Conservation (phyloP, 148 eudicot genomes). For the Gaultheria prostrata region DNA sequence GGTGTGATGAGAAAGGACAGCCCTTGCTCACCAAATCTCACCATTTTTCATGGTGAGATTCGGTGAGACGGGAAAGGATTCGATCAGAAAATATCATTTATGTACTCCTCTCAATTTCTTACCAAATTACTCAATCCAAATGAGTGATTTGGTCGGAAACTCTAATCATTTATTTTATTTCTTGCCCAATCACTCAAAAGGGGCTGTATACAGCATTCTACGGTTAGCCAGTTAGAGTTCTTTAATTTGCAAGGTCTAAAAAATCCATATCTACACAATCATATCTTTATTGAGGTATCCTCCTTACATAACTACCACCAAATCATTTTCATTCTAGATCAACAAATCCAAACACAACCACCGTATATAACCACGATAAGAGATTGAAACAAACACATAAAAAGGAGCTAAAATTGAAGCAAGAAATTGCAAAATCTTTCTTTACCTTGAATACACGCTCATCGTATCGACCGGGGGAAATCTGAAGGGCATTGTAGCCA, state of each 20-base stretch:
- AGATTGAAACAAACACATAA: neutral
- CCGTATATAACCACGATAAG: neutral
- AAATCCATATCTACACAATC: neutral
- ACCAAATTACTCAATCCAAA: neutral
- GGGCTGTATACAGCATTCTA: neutral
- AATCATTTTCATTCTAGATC: neutral
- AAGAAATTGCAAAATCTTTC: neutral
- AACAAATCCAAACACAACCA: neutral
- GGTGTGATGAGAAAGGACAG: neutral
- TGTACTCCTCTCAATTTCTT: neutral
- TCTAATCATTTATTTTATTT: neutral
- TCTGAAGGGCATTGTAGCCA: constrained; percentile 77
- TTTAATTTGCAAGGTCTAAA: neutral
- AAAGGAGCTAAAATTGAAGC: neutral
- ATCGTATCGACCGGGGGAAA: constrained; percentile 78
- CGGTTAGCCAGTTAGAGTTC: neutral
- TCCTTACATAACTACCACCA: neutral
- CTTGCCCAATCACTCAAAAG: neutral
- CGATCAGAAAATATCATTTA: neutral
- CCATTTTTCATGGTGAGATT: too few relatives aligned
- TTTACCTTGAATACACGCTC: constrained; percentile 74
- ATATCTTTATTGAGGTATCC: neutral
- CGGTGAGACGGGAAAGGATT: neutral
- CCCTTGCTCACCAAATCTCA: neutral
- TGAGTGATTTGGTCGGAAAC: neutral